Conservation (phyloP, 2,329 filamentous ascomycete genomes). For the Exophiala dermatitidis region DNA sequence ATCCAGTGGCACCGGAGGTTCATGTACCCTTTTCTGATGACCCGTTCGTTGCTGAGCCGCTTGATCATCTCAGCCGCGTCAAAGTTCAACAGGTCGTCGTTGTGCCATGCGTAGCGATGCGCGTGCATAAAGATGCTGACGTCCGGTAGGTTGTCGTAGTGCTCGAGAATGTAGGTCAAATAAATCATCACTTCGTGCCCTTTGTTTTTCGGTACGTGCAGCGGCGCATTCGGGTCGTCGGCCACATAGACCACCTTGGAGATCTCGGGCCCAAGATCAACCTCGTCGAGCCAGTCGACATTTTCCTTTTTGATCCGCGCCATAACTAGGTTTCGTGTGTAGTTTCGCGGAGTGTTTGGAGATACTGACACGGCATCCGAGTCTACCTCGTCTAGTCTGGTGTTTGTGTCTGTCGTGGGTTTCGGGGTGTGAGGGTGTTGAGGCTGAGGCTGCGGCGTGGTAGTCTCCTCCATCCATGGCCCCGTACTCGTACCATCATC, state of each 20-base stretch:
- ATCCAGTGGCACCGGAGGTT: slow-evolving; percentile 54
- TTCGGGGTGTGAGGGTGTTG: slow-evolving; percentile 8
- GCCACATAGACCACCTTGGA: slow-evolving; percentile 45
- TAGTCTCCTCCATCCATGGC: too few relatives aligned
- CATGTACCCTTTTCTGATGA: slow-evolving; percentile 51
- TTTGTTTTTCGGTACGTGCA: slow-evolving; percentile 52
- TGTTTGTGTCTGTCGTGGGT: neutral
- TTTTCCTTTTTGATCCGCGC: slow-evolving; percentile 39
- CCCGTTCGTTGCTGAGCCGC: slow-evolving; percentile 46
- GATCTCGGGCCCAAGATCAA: slow-evolving; percentile 42
- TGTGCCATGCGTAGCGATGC: slow-evolving; percentile 53
- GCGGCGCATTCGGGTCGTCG: slow-evolving; percentile 44
- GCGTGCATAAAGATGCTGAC: slow-evolving; percentile 56
- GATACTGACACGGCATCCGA: slow-evolving; percentile 17
- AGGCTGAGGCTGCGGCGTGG: neutral
- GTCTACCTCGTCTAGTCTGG: slow-evolving; percentile 16
- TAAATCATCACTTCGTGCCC: slow-evolving; percentile 58
- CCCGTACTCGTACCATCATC: neutral
- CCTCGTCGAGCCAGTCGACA: slow-evolving; percentile 46
- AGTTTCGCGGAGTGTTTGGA: slow-evolving; percentile 43
- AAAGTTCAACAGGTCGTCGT: slow-evolving; percentile 47
- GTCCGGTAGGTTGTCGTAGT: slow-evolving; percentile 54
- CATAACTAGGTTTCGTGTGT: slow-evolving; percentile 50
- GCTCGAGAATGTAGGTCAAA: slow-evolving; percentile 56
- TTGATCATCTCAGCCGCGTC: slow-evolving; percentile 47